phyloP scores from a whole-genome alignment of 371 early-diverging fungal genomes.

The Mucor irregularis region DNA sequence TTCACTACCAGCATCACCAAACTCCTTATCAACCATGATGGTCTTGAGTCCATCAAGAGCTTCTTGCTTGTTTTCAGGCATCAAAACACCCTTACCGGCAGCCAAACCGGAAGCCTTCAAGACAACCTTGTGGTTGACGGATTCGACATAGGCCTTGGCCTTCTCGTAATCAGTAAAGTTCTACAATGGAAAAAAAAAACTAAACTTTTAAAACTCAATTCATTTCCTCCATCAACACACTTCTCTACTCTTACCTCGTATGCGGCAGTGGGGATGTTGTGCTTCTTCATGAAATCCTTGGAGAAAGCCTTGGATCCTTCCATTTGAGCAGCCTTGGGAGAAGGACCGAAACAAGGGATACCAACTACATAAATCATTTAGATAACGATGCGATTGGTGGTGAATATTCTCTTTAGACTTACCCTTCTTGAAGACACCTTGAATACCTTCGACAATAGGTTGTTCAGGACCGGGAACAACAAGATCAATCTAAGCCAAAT shows the following conservation, averaged over 20 bases:
- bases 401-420: slow-evolving; percentile 15
- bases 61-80: slow-evolving; percentile 86
- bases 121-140: slow-evolving; percentile 69
- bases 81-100: slow-evolving; percentile 96
- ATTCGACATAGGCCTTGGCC: slow-evolving; percentile 74
- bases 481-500: slow-evolving; percentile 56
- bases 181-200: slow-evolving; percentile 13
- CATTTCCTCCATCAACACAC: too few relatives aligned
- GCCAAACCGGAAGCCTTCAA: slow-evolving; percentile 95
- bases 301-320: slow-evolving; percentile 98
- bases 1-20: slow-evolving; percentile 89
- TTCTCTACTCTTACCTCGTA: slow-evolving; percentile 65
- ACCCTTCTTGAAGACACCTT: slow-evolving; percentile 81
- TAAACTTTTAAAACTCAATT: neutral
- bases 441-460: slow-evolving; percentile 93
- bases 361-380: slow-evolving; percentile 64
- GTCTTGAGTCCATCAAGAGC: slow-evolving; percentile 80
- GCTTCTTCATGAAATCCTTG: slow-evolving; percentile 96
- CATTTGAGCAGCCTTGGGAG: slow-evolving; percentile 84
- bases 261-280: slow-evolving; percentile 94
- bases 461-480: slow-evolving; percentile 97
- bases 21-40: slow-evolving; percentile 89
- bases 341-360: slow-evolving; percentile 94
- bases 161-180: slow-evolving; percentile 86
- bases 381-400: neutral